phyloP scores from a whole-genome alignment of 345 rosid species.

The Gynandropsis gynandra region DNA sequence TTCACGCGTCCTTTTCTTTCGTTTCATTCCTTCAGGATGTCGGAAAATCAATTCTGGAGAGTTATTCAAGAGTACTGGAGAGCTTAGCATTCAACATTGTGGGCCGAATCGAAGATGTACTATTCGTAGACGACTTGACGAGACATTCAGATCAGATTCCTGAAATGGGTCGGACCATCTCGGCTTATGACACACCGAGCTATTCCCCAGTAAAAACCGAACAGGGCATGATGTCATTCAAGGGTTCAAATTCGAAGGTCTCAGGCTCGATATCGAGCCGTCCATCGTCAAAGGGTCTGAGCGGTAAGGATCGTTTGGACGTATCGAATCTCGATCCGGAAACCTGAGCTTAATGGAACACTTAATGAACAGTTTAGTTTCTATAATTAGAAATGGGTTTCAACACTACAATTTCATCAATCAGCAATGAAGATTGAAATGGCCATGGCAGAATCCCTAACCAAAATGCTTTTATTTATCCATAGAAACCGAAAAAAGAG shows the following conservation, averaged over 20 bases:
- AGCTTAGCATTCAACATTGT: slow-evolving; percentile 71
- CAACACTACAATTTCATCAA: no score
- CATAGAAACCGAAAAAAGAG: no score
- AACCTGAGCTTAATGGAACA: slow-evolving; percentile 18
- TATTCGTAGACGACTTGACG: slow-evolving; percentile 44
- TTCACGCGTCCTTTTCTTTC: background rate
- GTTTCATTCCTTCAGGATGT: slow-evolving; percentile 45
- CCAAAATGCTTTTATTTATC: no score
- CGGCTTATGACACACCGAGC: slow-evolving; percentile 58
- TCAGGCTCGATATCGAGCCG: slow-evolving; percentile 16
- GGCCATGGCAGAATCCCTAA: no score
- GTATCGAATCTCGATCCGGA: slow-evolving; percentile 31
- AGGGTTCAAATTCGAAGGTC: slow-evolving; percentile 49
- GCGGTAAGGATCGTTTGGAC: slow-evolving; percentile 22
- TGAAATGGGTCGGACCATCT: slow-evolving; percentile 25
- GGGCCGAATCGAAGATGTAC: slow-evolving; percentile 74
- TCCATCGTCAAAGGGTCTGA: slow-evolving; percentile 9
- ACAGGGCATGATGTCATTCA: slow-evolving; percentile 42
- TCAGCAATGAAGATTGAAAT: no score
- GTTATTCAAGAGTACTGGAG: slow-evolving; percentile 78
- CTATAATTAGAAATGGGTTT: no score
- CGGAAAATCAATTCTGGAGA: slow-evolving; percentile 72
- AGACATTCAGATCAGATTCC: slow-evolving; percentile 52
- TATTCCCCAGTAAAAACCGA: slow-evolving; percentile 68
- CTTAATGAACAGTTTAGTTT: no score